Conservation (phyloP, 2,329 filamentous ascomycete genomes). For the Aspergillus udagawae region DNA sequence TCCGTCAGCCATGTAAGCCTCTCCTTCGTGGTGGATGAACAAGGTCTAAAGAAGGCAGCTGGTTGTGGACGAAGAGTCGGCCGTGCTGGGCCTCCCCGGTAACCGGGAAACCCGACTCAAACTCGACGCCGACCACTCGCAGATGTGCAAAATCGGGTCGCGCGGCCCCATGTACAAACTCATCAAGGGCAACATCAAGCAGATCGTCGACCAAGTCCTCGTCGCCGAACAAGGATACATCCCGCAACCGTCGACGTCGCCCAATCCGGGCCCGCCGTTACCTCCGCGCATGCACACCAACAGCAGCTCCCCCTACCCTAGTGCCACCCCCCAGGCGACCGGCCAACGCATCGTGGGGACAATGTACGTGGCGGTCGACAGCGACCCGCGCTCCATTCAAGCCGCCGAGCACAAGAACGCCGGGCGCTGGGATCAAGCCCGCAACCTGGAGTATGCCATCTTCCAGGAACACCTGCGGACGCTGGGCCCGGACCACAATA, state of each 20-base stretch:
- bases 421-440: constrained; percentile 26
- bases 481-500: constrained; percentile 26
- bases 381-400: constrained; percentile 24
- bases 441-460: constrained; percentile 24
- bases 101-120: constrained; percentile 33
- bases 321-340: constrained; percentile 9
- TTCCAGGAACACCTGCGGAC: constrained; percentile 28
- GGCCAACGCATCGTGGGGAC: constrained; percentile 14
- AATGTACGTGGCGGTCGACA: constrained; percentile 20
- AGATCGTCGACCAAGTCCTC: constrained; percentile 28
- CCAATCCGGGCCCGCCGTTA: constrained; percentile 19
- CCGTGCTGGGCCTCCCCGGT: constrained; percentile 30
- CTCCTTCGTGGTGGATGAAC: fast-evolving
- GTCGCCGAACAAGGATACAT: constrained; percentile 28
- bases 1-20: constrained; percentile 29
- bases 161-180: constrained; percentile 29
- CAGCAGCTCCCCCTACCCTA: constrained; percentile 24
- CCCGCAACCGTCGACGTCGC: constrained; percentile 16
- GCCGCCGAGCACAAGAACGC: constrained; percentile 25
- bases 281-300: constrained; percentile 27
- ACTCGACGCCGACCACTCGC: constrained; percentile 33
- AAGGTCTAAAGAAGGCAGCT: constrained; percentile 13
- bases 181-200: constrained; percentile 32
- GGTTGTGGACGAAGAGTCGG: constrained; percentile 34
- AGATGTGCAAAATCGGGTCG: constrained; percentile 31